Percentiles rank a stretch among this genome's conserved stretches.
Evolutionary conservation across 2,329 filamentous ascomycete species (phyloP).

Genomic region (Epichloe brachyelytri): DNA sequence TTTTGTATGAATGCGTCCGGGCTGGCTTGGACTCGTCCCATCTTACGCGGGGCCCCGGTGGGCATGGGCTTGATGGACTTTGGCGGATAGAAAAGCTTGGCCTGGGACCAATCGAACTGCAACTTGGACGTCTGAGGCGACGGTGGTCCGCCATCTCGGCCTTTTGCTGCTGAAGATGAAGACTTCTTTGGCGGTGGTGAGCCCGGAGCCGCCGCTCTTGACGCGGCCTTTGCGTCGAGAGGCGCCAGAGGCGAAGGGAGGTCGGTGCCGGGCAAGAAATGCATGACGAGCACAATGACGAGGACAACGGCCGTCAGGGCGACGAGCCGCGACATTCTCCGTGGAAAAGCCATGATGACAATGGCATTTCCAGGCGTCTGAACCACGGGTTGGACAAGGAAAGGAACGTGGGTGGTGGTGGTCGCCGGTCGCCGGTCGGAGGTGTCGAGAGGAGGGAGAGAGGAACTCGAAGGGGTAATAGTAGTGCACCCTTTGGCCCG

Average conservation of each 20-base stretch:
- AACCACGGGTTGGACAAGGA: neutral
- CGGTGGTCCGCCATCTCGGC: neutral
- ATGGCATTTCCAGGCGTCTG: slow-evolving; percentile 3
- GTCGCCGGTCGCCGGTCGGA: neutral
- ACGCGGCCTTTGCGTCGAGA: neutral
- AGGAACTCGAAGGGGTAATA: neutral
- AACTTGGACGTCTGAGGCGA: slow-evolving; percentile 8
- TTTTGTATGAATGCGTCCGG: slow-evolving; percentile 11
- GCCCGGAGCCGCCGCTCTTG: neutral
- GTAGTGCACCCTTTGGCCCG: too few relatives aligned
- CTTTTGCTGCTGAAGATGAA: too few relatives aligned
- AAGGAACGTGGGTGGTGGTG: neutral
- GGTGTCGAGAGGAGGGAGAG: neutral
- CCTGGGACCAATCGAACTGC: slow-evolving; percentile 19
- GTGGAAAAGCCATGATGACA: slow-evolving; percentile 12
- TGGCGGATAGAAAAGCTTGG: slow-evolving; percentile 17
- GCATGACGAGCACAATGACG: slow-evolving; percentile 12
- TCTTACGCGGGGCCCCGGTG: slow-evolving; percentile 10
- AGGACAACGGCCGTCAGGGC: slow-evolving; percentile 10
- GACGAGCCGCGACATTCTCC: slow-evolving; percentile 12
- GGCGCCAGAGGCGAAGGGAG: slow-evolving; percentile 1
- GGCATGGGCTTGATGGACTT: slow-evolving; percentile 20
- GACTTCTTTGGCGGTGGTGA: neutral
- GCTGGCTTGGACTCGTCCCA: slow-evolving; percentile 20
- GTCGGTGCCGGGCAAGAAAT: slow-evolving; percentile 9